Evolutionary conservation across 1,284 basidiomycete genomes (phyloP).

Genomic region (Cutaneotrichosporon cyanovorans): DNA sequence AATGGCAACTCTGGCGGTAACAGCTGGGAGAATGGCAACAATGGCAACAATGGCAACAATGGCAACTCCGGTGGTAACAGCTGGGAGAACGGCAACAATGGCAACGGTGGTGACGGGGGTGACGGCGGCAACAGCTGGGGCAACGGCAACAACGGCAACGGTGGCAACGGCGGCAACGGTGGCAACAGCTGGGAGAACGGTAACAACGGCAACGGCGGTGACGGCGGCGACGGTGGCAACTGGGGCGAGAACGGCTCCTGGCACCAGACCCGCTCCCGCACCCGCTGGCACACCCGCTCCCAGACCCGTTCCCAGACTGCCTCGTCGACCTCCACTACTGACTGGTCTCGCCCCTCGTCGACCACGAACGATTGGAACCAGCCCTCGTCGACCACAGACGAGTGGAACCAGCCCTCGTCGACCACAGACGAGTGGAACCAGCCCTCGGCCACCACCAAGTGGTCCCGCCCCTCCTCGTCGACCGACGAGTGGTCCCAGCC

Average conservation of each 20-base stretch:
- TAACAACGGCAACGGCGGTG: neutral
- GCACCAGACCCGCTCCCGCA: neutral
- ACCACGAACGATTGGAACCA: too few species aligned
- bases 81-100: neutral
- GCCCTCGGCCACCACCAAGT: too few species aligned
- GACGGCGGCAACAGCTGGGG: neutral
- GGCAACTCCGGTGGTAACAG: neutral
- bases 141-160: neutral
- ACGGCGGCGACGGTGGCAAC: neutral
- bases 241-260: neutral
- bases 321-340: too few species aligned
- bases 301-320: too few species aligned
- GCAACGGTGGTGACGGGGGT: neutral
- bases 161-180: neutral
- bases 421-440: too few species aligned
- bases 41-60: neutral
- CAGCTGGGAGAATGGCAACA: neutral
- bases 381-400: too few species aligned
- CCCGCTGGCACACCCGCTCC: neutral
- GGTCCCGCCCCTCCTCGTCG: too few species aligned
- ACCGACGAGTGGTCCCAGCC: too few species aligned
- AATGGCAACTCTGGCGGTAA: neutral
- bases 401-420: too few species aligned
- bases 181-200: neutral
- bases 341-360: too few species aligned